These are phyloP conservation scores for Pharnaceum exiguum DNA, from an alignment of 148 eudicot genomes.

Conservation along the genomic window DNA sequence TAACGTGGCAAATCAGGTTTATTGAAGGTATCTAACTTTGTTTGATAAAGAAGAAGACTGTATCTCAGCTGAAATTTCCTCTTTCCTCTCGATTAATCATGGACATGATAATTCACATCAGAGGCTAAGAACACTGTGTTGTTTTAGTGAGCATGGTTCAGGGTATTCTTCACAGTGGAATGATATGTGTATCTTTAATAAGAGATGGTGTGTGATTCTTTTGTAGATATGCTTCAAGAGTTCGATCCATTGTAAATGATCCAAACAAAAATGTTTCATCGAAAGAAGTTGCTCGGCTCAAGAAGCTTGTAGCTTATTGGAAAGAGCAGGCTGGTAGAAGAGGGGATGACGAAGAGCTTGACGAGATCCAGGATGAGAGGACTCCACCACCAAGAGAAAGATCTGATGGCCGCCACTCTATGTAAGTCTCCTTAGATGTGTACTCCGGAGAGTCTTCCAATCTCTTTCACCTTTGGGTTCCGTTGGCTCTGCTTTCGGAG, in stretches of 20 bases:
- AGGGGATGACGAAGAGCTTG: slow-evolving; percentile 85
- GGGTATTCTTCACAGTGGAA: not conserved
- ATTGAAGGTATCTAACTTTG: too few relatives aligned
- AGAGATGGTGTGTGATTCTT: not conserved
- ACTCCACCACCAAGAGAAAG: slow-evolving; percentile 37
- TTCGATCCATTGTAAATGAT: slow-evolving; percentile 85
- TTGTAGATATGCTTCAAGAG: slow-evolving; percentile 91
- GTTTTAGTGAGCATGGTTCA: too few relatives aligned
- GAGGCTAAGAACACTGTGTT: too few relatives aligned
- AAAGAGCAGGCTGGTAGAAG: slow-evolving; percentile 92
- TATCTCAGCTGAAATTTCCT: too few relatives aligned
- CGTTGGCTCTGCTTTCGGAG: not conserved
- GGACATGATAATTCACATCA: too few relatives aligned
- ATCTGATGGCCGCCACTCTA: slow-evolving; percentile 66
- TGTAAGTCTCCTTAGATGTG: slow-evolving; percentile 26
- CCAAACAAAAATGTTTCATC: slow-evolving; percentile 90
- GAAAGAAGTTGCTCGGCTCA: slow-evolving; percentile 90
- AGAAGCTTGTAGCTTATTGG: slow-evolving; percentile 79
- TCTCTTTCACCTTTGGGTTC: not conserved
- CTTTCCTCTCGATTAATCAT: too few relatives aligned
- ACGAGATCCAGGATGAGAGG: slow-evolving; percentile 91
- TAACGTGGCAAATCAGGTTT: too few relatives aligned
- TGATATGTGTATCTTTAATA: not conserved
- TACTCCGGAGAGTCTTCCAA: not conserved
- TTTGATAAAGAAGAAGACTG: too few relatives aligned